A percentile compares a stretch with the other conserved stretches of the same genome.
Evolutionary conservation across 2,329 filamentous ascomycete genomes (phyloP).

Genomic region (Lasiodiplodia sp.): DNA sequence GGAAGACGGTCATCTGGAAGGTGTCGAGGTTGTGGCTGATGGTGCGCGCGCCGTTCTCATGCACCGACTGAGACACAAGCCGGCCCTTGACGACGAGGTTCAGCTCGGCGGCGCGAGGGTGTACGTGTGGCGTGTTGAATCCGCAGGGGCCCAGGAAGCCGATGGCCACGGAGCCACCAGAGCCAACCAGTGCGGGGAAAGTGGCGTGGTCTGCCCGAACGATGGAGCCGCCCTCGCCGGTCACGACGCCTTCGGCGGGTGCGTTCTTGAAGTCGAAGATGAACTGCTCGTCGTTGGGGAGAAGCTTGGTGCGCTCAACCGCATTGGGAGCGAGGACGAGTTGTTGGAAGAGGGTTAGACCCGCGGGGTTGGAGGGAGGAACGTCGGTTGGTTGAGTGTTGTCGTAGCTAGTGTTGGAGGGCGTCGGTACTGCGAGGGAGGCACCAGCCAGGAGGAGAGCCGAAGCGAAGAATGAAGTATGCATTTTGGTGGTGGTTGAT

Average conservation of each 20-base stretch:
- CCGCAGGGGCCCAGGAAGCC: constrained; percentile 30
- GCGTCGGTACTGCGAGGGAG: no score
- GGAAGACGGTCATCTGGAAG: constrained; percentile 62
- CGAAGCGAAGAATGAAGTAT: no score
- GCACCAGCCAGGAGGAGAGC: no score
- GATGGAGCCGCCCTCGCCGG: constrained; percentile 29
- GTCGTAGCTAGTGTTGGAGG: no score
- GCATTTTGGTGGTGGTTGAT: no score
- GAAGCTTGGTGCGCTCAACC: constrained; percentile 28
- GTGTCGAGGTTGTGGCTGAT: constrained; percentile 48
- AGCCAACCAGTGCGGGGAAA: constrained; percentile 28
- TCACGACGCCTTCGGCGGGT: constrained; percentile 14
- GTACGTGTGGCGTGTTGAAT: constrained; percentile 62
- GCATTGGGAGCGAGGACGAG: constrained; percentile 18
- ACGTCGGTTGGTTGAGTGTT: no score
- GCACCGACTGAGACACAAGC: constrained; percentile 60
- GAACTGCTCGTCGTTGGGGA: constrained; percentile 28
- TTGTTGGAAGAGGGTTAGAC: constrained; percentile 12
- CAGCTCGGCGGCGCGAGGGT: constrained; percentile 62
- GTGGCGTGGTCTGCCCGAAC: constrained; percentile 25
- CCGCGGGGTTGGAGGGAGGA: neutral
- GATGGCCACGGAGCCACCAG: constrained; percentile 26
- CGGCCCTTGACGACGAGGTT: constrained; percentile 59
- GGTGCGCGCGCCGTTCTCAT: constrained; percentile 48
- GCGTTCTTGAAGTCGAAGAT: constrained; percentile 31